Percentiles rank a stretch among this genome's conserved stretches.
Evolutionary conservation across 305 asterid species (phyloP).

Genomic region (Solanum aculeatissimum): DNA sequence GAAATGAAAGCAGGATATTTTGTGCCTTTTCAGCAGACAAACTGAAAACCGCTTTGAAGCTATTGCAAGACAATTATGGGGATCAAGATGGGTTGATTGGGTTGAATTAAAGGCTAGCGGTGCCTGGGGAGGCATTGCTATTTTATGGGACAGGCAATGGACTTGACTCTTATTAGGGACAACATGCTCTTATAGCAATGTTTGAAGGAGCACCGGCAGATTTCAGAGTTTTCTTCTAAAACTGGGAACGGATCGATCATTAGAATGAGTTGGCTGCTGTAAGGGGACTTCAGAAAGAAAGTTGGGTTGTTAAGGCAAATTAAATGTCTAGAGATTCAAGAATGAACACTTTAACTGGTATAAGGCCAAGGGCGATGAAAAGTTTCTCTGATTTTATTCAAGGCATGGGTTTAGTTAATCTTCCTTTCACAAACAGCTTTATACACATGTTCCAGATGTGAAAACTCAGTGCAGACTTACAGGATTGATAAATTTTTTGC

Average conservation of each 20-base stretch:
- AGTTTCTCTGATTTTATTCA: neutral
- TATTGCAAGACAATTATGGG: neutral
- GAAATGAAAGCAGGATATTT: no score
- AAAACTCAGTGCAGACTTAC: no score
- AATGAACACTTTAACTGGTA: no score
- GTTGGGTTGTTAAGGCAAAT: no score
- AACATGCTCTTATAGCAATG: neutral
- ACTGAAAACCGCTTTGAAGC: no score
- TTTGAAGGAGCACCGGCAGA: neutral
- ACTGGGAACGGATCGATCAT: neutral
- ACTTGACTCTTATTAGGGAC: neutral
- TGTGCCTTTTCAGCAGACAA: no score
- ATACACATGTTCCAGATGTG: no score
- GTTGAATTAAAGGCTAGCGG: neutral
- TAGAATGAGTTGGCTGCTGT: neutral
- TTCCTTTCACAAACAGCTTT: neutral
- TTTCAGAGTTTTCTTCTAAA: neutral
- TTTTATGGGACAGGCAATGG: neutral
- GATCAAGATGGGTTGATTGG: neutral
- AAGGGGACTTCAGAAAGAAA: neutral
- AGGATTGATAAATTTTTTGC: no score
- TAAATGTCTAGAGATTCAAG: neutral
- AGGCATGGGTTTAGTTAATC: neutral
- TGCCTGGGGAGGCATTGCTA: neutral
- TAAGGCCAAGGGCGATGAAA: neutral